Conservation (phyloP, 176 grass and related monocot species). For the Pontederia paniculata region DNA sequence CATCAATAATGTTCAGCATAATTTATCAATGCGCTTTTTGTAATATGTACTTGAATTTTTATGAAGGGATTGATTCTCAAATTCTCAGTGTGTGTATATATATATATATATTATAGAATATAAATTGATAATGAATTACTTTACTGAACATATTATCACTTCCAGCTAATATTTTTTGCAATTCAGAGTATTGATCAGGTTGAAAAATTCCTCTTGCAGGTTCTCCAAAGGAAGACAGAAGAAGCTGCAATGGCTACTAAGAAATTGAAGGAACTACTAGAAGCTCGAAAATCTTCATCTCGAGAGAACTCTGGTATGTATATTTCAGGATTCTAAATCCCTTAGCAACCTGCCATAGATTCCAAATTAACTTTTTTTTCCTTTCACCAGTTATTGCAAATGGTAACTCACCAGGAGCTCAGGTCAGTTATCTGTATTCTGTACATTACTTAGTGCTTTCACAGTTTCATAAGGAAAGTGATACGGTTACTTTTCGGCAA, state of each 20-base stretch:
- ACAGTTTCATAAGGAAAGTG: neutral
- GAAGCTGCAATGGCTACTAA: slow-evolving; percentile 98
- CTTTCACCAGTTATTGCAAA: slow-evolving; percentile 42
- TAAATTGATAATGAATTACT: too few relatives aligned
- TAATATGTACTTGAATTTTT: too few relatives aligned
- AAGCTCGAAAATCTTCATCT: slow-evolving; percentile 77
- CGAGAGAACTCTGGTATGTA: slow-evolving; percentile 68
- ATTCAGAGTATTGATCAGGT: neutral
- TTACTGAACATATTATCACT: too few relatives aligned
- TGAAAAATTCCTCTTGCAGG: slow-evolving; percentile 22
- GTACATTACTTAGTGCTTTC: slow-evolving; percentile 1
- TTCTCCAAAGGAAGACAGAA: slow-evolving; percentile 97
- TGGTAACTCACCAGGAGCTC: slow-evolving; percentile 59
- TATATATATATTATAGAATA: too few relatives aligned
- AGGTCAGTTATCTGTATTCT: slow-evolving; percentile 45
- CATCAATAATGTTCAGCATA: too few relatives aligned
- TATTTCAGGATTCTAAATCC: neutral
- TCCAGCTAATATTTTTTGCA: too few relatives aligned
- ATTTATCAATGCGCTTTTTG: too few relatives aligned
- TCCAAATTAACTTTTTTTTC: slow-evolving; percentile 7
- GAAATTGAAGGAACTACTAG: slow-evolving; percentile 92
- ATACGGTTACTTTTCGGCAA: too few relatives aligned
- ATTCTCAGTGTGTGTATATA: too few relatives aligned
- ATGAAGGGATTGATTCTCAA: too few relatives aligned
- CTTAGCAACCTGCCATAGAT: neutral